Conservation (phyloP, 352 stramenopile species). For the Blastocystis sp. region DNA sequence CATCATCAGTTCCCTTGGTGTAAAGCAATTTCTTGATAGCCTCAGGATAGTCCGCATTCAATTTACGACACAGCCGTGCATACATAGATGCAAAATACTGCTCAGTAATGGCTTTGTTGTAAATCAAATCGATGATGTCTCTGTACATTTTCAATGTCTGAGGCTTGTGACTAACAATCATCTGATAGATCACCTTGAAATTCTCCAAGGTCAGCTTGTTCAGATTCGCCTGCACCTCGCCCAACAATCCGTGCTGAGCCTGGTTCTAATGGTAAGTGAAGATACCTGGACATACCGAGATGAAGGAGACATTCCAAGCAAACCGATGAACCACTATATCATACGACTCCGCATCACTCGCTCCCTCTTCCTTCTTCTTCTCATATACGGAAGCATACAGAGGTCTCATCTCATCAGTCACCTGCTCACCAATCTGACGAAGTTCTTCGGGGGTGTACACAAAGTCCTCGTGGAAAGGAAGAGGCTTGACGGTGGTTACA, state of each 20-base stretch:
- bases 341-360: neutral
- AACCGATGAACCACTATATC: slow-evolving; percentile 1
- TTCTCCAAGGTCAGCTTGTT: slow-evolving; percentile 88
- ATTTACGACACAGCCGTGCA: slow-evolving; percentile 10
- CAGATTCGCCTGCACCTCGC: slow-evolving; percentile 79
- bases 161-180: slow-evolving; percentile 79
- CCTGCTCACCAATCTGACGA: neutral
- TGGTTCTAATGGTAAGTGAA: slow-evolving; percentile 65
- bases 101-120: slow-evolving; percentile 82
- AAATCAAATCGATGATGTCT: slow-evolving; percentile 78
- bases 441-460: neutral
- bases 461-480: neutral
- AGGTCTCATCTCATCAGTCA: neutral
- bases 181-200: slow-evolving; percentile 75
- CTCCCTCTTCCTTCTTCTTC: neutral
- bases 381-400: neutral
- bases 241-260: slow-evolving; percentile 77
- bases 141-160: slow-evolving; percentile 82
- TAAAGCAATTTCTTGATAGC: neutral
- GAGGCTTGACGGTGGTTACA: neutral
- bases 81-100: slow-evolving; percentile 81
- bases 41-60: slow-evolving; percentile 8
- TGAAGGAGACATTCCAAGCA: slow-evolving; percentile 14
- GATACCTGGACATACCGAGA: neutral
- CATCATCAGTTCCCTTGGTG: neutral